phyloP scores from a whole-genome alignment of 2,329 filamentous ascomycete genomes.

The Aspergillus ochraceoroseus region DNA sequence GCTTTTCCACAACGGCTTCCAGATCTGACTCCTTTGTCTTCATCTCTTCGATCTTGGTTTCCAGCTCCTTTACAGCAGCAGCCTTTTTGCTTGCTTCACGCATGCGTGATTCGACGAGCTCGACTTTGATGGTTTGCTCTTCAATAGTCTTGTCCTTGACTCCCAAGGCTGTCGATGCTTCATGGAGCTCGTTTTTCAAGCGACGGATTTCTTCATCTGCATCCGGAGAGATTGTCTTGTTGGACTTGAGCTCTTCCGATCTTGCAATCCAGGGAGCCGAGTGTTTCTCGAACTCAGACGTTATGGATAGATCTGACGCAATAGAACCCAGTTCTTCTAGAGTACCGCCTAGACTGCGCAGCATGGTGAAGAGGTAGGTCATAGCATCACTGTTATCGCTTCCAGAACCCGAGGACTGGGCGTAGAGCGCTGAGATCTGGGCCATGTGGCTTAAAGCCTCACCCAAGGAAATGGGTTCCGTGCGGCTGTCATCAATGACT shows the following conservation, averaged over 20 bases:
- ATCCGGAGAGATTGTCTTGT: constrained; percentile 74
- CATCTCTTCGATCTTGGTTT: constrained; percentile 40
- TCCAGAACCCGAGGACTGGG: constrained; percentile 24
- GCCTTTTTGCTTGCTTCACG: constrained; percentile 75
- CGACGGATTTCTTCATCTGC: constrained; percentile 78
- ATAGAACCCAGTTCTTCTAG: constrained; percentile 67
- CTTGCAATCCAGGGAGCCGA: constrained; percentile 78
- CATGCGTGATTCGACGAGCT: constrained; percentile 84
- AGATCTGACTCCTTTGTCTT: constrained; percentile 34
- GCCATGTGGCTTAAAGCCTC: constrained; percentile 62
- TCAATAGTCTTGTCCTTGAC: constrained; percentile 77
- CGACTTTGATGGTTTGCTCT: constrained; percentile 83
- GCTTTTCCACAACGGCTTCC: constrained; percentile 32
- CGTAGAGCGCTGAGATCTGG: constrained; percentile 27
- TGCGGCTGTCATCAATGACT: constrained; percentile 66
- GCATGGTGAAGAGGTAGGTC: constrained; percentile 60
- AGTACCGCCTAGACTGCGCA: constrained; percentile 60
- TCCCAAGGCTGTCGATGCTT: constrained; percentile 66
- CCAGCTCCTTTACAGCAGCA: constrained; percentile 45
- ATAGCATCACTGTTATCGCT: constrained; percentile 55
- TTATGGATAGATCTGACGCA: constrained; percentile 65
- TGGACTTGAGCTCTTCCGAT: constrained; percentile 73
- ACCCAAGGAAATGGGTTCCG: constrained; percentile 60
- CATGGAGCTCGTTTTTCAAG: constrained; percentile 73
- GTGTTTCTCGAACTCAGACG: constrained; percentile 71